Base-by-base conservation (phyloP, 2,329 filamentous ascomycete species). In the Bipolaris bicolor region DNA sequence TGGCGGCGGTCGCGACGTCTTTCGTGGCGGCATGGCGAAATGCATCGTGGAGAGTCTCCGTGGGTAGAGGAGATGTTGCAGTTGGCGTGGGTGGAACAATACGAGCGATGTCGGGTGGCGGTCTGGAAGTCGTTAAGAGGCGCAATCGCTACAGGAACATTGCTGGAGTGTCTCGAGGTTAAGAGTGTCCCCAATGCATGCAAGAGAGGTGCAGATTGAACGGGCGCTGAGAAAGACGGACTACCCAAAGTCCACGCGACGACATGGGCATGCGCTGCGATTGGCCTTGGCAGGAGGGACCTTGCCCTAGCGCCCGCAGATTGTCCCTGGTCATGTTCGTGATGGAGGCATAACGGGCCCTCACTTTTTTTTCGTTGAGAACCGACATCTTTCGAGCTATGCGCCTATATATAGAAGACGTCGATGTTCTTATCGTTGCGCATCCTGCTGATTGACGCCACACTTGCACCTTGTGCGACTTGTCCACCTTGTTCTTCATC, bases 1-100 rank as follows among this genome's bases (percentile, higher is more conserved):
- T 29, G 89, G 88, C 64, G 88, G 86, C 65, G 90, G 86, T 72
- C 89, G 87, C 64, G 90, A 94, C 72, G 85, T 87, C 80, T 94
- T 96, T 77, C 92, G 89, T 70, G 91, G 86, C 53, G 92, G 92
- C 69, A 96, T 88, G 63, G 93, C 92, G 82, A 94, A 92, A 77
- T 97, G 93, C 92, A 97, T 80, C 57, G 66, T 73, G 67, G 68
- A 61, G 48, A 43, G 39, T 50, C 48, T 44, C 51, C 29, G 57
- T 31, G 63, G 62, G 64, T 63, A 63, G 66, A 58, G 66, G 63
- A 57, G 56, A 57, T 43, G 39, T 54, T 26, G 51, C 51, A 49
- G 48, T 55, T 50, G 55, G 34, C 51, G 49, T 36, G 24, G 40
- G 24, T n/a, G 36, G 39, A 44, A 37, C 55, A 52, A 65, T 68